Conservation (phyloP, 371 early-diverging fungal genomes). For the Mortierella sp. region DNA sequence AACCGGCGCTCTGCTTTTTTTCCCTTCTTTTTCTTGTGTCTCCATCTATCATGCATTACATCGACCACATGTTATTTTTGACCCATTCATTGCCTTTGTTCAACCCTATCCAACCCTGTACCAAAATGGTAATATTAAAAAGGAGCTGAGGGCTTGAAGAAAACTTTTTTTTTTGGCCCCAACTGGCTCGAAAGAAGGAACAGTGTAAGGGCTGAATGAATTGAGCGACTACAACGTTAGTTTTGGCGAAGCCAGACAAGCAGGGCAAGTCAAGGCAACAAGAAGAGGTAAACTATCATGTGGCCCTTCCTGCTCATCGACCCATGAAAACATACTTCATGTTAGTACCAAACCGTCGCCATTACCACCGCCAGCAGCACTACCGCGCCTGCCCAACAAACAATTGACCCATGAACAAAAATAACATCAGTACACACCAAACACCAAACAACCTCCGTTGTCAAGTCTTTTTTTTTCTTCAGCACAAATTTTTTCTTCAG, state of each 20-base stretch:
- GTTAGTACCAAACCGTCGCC: no score
- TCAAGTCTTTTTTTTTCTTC: no score
- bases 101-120: not conserved
- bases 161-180: not conserved
- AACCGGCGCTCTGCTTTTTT: not conserved
- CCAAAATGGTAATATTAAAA: slow-evolving; percentile 11
- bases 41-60: not conserved
- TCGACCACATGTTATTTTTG: not conserved
- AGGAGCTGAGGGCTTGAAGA: not conserved
- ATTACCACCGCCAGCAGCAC: no score
- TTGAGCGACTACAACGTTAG: not conserved
- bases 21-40: not conserved
- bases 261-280: not conserved
- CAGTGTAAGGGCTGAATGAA: not conserved
- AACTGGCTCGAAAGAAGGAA: not conserved
- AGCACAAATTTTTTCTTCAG: no score
- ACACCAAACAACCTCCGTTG: no score
- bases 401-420: no score
- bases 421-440: no score
- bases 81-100: no score
- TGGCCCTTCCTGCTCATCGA: not conserved
- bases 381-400: no score
- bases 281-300: no score
- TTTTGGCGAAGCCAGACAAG: not conserved
- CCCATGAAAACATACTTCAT: not conserved